Evolutionary conservation across 345 rosid genomes (phyloP).

Genomic region (Turritis glabra): DNA sequence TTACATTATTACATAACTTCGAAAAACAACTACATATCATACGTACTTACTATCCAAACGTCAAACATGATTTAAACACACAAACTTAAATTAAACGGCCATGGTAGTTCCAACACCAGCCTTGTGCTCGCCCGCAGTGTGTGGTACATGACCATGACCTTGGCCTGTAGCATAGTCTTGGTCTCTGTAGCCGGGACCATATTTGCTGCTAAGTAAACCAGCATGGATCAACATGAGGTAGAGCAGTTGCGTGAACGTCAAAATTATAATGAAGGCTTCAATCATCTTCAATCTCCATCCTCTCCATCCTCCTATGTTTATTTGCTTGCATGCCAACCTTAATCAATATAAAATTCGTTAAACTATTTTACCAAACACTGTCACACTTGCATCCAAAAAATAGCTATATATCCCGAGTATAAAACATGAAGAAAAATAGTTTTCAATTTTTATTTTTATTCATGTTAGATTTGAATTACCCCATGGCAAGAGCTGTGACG

Average conservation of each 20-base stretch:
- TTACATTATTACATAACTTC: constrained; percentile 24
- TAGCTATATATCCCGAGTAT: no score
- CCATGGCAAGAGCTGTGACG: constrained; percentile 74
- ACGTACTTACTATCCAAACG: background rate
- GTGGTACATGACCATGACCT: constrained; percentile 34
- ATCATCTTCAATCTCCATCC: constrained; percentile 76
- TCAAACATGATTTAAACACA: background rate
- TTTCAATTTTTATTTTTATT: no score
- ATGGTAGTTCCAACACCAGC: constrained; percentile 34
- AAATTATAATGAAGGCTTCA: constrained; percentile 77
- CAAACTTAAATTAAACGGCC: constrained; percentile 19
- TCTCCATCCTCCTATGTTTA: constrained; percentile 76
- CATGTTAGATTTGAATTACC: constrained; percentile 45
- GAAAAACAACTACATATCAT: background rate
- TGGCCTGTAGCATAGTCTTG: constrained; percentile 46
- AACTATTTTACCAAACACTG: background rate
- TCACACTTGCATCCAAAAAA: background rate
- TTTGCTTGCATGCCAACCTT: constrained; percentile 90
- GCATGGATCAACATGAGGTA: constrained; percentile 76
- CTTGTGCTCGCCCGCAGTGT: constrained; percentile 40
- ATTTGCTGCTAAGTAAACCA: constrained; percentile 63
- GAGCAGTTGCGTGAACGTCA: constrained; percentile 66
- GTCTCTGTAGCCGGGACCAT: constrained; percentile 84
- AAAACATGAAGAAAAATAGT: background rate
- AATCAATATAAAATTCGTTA: background rate